Base-by-base conservation (phyloP, 2,329 filamentous ascomycete species). In the Cercospora zeae-maydis region DNA sequence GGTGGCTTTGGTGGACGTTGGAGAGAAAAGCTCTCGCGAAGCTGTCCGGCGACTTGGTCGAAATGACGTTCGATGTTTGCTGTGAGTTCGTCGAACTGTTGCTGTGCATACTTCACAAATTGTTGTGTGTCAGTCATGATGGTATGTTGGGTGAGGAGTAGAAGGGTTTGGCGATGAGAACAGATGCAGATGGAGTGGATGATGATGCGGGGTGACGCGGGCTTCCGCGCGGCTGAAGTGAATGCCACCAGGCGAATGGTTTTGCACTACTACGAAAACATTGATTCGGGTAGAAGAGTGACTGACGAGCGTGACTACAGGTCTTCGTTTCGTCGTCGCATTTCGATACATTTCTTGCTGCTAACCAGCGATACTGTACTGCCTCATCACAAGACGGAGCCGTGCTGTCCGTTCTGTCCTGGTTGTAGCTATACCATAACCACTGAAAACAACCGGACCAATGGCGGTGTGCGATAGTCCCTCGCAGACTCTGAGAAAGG, bases 31-130 rank as follows among this genome's bases (percentile, higher is more conserved):
- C 37, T 88, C 84, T 92, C 87, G 74, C 90, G 86, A 52, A 97
- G 81, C 37, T 84, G 81, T 36, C 83, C 81, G 59, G 92, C 90
- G 49, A 91, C 87, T 63, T 84, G 82, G 72, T 96, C 91, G 76
- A 96, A 88, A 73, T 92, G 87, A 63, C 84, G 83, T 77, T 97
- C 91, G 75, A 96, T 86, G 69, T 88, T 89, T 67, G 92, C 88
- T 74, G 91, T 91, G 65, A 93, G 83, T 58, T 90, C 84, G 63
- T 75, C 72, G 69, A 76, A 75, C 47, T 76, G 73, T 24, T 62
- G 63, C 30, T 72, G 71, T n/a, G 74, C 74, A 55, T 64, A 70
- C 64, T 76, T 71, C 68, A 76, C 73, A 54, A 76, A 65, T 21
- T 74, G 70, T 62, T 75, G 73, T 19, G 74, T 73, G 64, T 76